Base-by-base conservation (phyloP, 2,329 filamentous ascomycete genomes). In the Drechslera avenae region DNA sequence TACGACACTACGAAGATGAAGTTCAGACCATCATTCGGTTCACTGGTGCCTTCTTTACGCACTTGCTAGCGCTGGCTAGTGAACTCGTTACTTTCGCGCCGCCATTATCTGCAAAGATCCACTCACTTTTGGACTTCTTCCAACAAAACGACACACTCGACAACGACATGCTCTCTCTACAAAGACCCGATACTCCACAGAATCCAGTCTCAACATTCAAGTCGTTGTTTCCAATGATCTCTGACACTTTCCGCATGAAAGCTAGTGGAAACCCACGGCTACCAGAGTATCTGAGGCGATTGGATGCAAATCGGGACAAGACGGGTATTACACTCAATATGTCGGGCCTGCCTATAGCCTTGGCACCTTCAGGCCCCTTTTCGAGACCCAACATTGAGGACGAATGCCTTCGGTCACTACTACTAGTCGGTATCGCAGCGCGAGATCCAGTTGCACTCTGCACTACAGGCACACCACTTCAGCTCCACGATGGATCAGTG, bases 221-320 rank as follows among this genome's bases (percentile, higher is more conserved):
- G 12, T 45, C 58, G 1, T 57, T 64, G 16, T 43, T 67, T 4
- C 46, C 62, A 3, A 54, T 50, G 0, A 66, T 76, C 3, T 60
- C 72, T 7, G 70, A 76, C 17, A 71, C 73, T 2, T 77, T 78
- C 46, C 62, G 57, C 12, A 67, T 75, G 69, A 73, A 74, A 42
- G 72, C 76, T 21, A 69, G 73, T n/a, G 76, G 76, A 4, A 74
- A 77, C 42, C 74, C 74, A 35, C 61, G 68, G 17, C 59, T 78
- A 28, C 74, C 75, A 18, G 69, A 71, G 31, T 69, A 73, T 46
- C 62, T 75, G 33, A 61, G 74, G 23, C 62, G 69, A 26, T 67
- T 76, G 3, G 74, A 76, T 49, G 75, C 76, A 4, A 72, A 75
- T 39, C 74, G 75, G 43, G 75, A 78, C 61, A 76, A 76, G 54